Base-by-base conservation (phyloP, 306 rosid genomes). In the Cicer arietinum region DNA sequence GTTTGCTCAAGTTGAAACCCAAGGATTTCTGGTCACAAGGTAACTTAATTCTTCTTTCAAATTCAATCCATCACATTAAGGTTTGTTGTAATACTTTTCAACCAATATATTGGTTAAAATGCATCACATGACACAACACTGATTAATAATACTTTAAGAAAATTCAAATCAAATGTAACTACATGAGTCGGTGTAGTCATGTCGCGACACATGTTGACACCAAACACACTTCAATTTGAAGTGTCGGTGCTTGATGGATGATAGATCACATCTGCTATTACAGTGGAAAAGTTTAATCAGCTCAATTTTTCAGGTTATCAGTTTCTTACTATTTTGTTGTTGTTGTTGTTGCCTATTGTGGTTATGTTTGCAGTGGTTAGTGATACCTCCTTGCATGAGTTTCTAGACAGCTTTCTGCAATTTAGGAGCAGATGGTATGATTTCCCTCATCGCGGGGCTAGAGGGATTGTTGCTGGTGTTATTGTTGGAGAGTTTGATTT, bases 391-490 rank as follows among this genome's bases (percentile, higher is more conserved):
- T 76, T 95, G 76, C 98, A 86, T 79, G 99, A 85, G 81, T 88
- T 95, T 84, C 83, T 95, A 76, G 96, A 95, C 65, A 90, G 98
- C 85, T 92, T 90, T 68, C 85, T 92, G 53, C 88, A 89, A 64
- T 92, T 95, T 81, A 89, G 98, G 84, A 89, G 90, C 80, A 86
- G 99, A 76, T 95, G 99, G 98, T 90, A 92, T 82, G 99, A 95
- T 82, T 90, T 95, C 76, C 94, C 97, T 50, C 86, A 92, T 71
- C 92, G 85, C 7, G 93, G 96, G 48, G 87, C 87, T 7, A 86
- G 87, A 84, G 92, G 87, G 76, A 84, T 84, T 78, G 89, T 95
- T 35, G 99, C 97, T 1, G 99, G 99, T 63, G 89, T 95, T 59
- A 89, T 92, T 81, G 93, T 92, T 52, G 99, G 99, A 58, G 99